Evolutionary conservation across 371 early-diverging fungal genomes (phyloP).

Genomic region (Syncephalastrum contaminatum): DNA sequence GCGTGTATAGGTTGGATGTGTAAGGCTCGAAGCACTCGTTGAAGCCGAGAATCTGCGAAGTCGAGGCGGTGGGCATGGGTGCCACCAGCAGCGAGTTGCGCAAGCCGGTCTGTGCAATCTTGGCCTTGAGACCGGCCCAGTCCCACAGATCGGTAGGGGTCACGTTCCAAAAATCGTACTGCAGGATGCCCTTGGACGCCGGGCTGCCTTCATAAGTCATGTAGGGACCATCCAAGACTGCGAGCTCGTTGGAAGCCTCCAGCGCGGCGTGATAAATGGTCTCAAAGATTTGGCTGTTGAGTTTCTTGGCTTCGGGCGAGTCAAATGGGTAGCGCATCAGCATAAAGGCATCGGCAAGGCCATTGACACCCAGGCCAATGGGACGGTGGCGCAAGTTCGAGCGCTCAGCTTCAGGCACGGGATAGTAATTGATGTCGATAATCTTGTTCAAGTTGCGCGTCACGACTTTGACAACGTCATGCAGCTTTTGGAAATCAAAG

Average conservation of each 20-base stretch:
- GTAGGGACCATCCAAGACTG: constrained; percentile 85
- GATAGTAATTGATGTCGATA: constrained; percentile 98
- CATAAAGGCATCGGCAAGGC: constrained; percentile 98
- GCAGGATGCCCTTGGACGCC: constrained; percentile 91
- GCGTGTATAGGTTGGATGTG: constrained; percentile 97
- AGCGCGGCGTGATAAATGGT: constrained; percentile 98
- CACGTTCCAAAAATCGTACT: constrained; percentile 95
- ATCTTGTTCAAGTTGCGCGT: constrained; percentile 95
- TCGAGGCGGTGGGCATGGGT: constrained; percentile 99
- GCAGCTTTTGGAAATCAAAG: constrained; percentile 76
- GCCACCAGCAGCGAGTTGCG: constrained; percentile 98
- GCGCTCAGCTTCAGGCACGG: constrained; percentile 84
- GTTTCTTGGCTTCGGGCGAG: constrained; percentile 81
- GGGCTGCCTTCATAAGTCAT: constrained; percentile 92
- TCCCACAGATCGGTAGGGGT: constrained; percentile 85
- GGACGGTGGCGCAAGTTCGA: constrained; percentile 98
- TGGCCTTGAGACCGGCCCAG: constrained; percentile 87
- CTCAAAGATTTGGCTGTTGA: constrained; percentile 97
- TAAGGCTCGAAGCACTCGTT: constrained; percentile 99
- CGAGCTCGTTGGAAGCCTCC: constrained; percentile 94
- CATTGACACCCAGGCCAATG: constrained; percentile 99
- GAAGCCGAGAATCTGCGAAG: constrained; percentile 98
- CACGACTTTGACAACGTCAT: constrained; percentile 84
- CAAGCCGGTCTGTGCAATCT: constrained; percentile 90
- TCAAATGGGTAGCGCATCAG: constrained; percentile 97